A percentile compares a stretch with the other conserved stretches of the same genome.
Conservation (phyloP, 2,329 filamentous ascomycete genomes). For the Cryoendolithus antarcticus region DNA sequence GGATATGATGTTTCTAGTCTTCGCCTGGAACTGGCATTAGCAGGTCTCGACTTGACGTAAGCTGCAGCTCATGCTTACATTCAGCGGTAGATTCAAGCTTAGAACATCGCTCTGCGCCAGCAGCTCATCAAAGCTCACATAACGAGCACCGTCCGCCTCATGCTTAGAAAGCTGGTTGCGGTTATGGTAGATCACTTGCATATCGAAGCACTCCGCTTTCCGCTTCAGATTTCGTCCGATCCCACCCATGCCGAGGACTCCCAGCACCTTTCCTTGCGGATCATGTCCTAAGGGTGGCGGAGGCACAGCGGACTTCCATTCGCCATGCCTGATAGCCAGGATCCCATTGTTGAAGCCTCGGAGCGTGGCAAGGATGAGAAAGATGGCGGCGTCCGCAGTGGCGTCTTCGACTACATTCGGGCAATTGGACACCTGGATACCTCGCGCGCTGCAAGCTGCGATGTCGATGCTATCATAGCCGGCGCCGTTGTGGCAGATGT, state of each 20-base stretch:
- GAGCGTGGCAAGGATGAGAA: conserved; percentile 41
- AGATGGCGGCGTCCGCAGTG: conserved; percentile 36
- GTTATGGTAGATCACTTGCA: conserved; percentile 49
- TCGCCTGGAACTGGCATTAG: conserved; percentile 11
- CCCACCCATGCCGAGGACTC: conserved; percentile 49
- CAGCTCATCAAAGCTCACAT: conserved; percentile 45
- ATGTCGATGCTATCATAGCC: conserved; percentile 27
- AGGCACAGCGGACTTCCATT: conserved; percentile 19
- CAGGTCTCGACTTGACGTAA: too few species aligned
- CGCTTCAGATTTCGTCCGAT: conserved; percentile 41
- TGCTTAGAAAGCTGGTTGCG: conserved; percentile 28
- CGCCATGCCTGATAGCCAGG: conserved; percentile 31
- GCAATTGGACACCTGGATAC: conserved; percentile 34
- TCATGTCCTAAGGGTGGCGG: conserved; percentile 34
- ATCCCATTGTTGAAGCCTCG: conserved; percentile 36
- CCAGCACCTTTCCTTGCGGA: conserved; percentile 40
- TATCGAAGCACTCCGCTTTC: conserved; percentile 42
- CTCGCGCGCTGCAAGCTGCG: conserved; percentile 19
- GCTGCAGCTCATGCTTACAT: too few species aligned
- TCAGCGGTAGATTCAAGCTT: conserved; percentile 42
- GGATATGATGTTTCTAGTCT: conserved; percentile 42
- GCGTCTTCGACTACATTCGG: conserved; percentile 39
- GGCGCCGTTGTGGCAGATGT: conserved; percentile 33
- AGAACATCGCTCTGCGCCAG: conserved; percentile 42
- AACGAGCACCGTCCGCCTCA: conserved; percentile 35